Base-by-base conservation (phyloP, 2,329 filamentous ascomycete genomes). In the Colletotrichum tropicale region DNA sequence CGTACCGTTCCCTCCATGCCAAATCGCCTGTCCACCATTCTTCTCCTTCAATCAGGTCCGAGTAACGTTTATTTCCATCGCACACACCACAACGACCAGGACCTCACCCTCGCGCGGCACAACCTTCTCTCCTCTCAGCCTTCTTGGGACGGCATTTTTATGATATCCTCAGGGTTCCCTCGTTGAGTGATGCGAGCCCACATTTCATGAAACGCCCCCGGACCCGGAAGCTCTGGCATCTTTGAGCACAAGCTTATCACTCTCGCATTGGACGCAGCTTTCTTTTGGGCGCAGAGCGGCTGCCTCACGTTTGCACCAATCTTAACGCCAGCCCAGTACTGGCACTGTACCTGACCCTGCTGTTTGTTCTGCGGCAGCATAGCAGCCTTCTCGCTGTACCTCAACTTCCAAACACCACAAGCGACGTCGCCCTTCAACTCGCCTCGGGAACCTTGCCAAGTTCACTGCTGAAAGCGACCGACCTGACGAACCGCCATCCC, bases 201-300 rank as follows among this genome's bases (percentile, higher is more conserved):
- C 75, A 76, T 72, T 76, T 72, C 73, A 73, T 77, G 75, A 77
- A 77, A 77, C 75, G 74, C 66, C 70, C 74, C 74, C 74, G 71
- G 74, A 76, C 71, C 71, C 74, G 71, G 74, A 76, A 76, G 74
- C 74, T 76, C 74, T 76, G 71, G 71, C 74, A 75, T 71, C 74
- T 70, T 76, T 75, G 65, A 75, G 69, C 74, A 69, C 70, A 76
- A 76, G 71, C 74, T 76, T 75, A 70, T 75, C 66, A 34, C 61
- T 69, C 70, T 64, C 38, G 36, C 52, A 56, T 56, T 70, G 56
- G 36, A 70, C 67, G 56, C 68, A 66, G 55, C 68, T 73, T 64
- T 68, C 36, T 43, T 30, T 71, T 38, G 72, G 60, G 62, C 68
- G 30, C 70, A 75, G 52, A 68, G 70, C 48, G 70, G 64, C 70